These are phyloP conservation scores for Epichloe baconii DNA, from an alignment of 2,329 filamentous ascomycete species.

Conservation along the genomic window DNA sequence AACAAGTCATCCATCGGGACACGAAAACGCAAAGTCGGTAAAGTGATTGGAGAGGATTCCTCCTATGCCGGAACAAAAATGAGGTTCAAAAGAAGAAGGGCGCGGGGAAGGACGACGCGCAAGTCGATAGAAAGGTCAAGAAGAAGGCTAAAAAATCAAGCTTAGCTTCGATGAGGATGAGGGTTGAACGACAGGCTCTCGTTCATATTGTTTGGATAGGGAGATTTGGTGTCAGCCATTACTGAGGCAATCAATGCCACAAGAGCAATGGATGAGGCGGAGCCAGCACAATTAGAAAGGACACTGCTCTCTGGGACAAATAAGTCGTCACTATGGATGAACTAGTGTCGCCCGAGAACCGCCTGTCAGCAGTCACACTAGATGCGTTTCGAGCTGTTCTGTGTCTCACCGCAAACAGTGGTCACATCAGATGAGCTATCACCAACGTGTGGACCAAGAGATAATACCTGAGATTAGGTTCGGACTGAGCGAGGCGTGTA, in stretches of 20 bases:
- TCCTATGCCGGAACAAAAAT: slow-evolving; percentile 13
- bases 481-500: neutral
- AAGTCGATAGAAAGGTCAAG: slow-evolving; percentile 24
- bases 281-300: neutral
- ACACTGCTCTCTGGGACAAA: neutral
- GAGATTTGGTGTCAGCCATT: too few species aligned
- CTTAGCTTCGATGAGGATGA: slow-evolving; percentile 54
- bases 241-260: neutral
- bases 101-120: slow-evolving; percentile 9
- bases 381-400: neutral
- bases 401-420: slow-evolving; percentile 3
- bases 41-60: slow-evolving; percentile 21
- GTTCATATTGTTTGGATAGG: neutral
- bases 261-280: neutral
- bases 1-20: slow-evolving; percentile 19
- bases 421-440: neutral
- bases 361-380: slow-evolving; percentile 1
- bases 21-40: slow-evolving; percentile 41
- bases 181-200: slow-evolving; percentile 18
- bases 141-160: slow-evolving; percentile 51
- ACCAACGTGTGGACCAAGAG: neutral
- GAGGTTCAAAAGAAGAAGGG: slow-evolving; percentile 7
- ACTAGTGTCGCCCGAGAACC: neutral
- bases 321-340: neutral
- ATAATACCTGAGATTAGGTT: neutral